These are phyloP conservation scores for Neurospora sp. DNA, from an alignment of 495 filamentous ascomycete species.

Conservation along the genomic window DNA sequence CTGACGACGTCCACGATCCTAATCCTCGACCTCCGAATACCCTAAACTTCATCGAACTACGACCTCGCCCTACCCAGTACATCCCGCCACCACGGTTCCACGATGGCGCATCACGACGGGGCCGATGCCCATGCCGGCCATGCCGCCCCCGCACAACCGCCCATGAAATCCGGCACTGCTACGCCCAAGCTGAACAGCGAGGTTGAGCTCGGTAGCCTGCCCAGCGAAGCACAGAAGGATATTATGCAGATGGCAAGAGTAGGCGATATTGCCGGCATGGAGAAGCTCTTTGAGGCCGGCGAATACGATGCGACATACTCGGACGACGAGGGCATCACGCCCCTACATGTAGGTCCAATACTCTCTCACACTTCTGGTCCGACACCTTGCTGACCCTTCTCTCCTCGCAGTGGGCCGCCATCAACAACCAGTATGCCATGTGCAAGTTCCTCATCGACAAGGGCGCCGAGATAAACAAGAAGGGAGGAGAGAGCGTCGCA, in stretches of 20 bases:
- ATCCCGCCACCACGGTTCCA: background rate
- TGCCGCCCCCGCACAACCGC: conserved; percentile 34
- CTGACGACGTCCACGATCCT: background rate
- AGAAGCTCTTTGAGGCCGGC: conserved; percentile 74
- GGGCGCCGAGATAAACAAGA: conserved; percentile 86
- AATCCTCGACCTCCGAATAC: background rate
- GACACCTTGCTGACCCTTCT: conserved; percentile 17
- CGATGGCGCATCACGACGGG: conserved; percentile 18
- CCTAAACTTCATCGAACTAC: background rate
- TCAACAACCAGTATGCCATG: conserved; percentile 94
- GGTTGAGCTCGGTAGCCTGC: conserved; percentile 61
- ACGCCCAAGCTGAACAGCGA: conserved; percentile 53
- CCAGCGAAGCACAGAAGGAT: conserved; percentile 55
- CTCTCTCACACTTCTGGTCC: background rate
- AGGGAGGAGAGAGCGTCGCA: conserved; percentile 86
- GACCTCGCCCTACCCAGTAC: background rate
- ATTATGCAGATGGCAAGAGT: conserved; percentile 91
- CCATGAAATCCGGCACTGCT: conserved; percentile 47
- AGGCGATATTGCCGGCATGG: conserved; percentile 77
- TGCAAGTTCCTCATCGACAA: conserved; percentile 87
- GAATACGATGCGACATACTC: conserved; percentile 70
- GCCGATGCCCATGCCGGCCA: conserved; percentile 12
- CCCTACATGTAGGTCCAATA: conserved; percentile 66
- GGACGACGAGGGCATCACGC: conserved; percentile 88
- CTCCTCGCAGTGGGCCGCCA: conserved; percentile 80